phyloP scores from a whole-genome alignment of 73 alveolate species.

The Paramecium tetraurelia region DNA sequence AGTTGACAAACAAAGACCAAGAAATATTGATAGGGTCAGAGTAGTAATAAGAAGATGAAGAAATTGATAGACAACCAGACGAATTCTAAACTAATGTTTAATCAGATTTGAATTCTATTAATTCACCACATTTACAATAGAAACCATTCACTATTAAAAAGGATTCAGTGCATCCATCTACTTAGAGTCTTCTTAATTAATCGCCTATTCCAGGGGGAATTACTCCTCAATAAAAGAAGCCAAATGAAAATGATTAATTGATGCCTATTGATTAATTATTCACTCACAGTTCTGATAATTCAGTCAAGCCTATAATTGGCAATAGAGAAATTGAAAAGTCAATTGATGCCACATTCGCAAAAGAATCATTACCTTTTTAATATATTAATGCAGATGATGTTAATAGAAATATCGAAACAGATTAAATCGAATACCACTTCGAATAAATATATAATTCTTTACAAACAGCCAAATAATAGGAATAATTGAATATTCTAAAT shows the following conservation, averaged over 20 bases:
- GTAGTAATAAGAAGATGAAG: constrained; percentile 67
- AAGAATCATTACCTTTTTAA: constrained; percentile 71
- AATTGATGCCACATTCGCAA: constrained; percentile 70
- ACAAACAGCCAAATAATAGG: constrained; percentile 65
- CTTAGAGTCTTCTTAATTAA: neutral
- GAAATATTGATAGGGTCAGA: constrained; percentile 77
- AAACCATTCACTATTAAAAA: neutral
- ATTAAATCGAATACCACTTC: constrained; percentile 78
- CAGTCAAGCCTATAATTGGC: constrained; percentile 98
- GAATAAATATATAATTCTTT: constrained; percentile 79
- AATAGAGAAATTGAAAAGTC: constrained; percentile 92
- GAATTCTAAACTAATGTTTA: neutral
- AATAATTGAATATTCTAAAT: constrained; percentile 79
- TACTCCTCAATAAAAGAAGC: neutral
- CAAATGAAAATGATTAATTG: neutral
- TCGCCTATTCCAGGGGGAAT: constrained; percentile 35
- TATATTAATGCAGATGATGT: constrained; percentile 89
- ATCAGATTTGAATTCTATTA: neutral
- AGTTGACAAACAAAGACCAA: constrained; percentile 63
- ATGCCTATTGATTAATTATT: constrained; percentile 82
- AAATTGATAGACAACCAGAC: neutral
- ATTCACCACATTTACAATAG: neutral
- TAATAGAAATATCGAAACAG: constrained; percentile 68
- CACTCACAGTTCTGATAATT: constrained; percentile 89
- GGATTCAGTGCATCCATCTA: neutral